Base-by-base conservation (phyloP, 805 yeast genomes). In the Ogataea paraovalis region DNA sequence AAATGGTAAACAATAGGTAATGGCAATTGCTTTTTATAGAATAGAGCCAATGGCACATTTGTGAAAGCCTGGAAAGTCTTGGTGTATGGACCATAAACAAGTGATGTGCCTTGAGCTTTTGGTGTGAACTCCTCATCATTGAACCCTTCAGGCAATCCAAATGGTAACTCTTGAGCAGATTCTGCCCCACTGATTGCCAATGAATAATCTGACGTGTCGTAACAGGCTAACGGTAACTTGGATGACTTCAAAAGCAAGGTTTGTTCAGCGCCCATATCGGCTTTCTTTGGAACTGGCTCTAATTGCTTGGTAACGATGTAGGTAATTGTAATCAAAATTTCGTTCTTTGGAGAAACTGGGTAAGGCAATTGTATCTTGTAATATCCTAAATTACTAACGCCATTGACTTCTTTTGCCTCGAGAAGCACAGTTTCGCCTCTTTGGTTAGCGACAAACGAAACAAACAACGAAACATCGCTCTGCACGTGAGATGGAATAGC, bases 21-120 rank as follows among this genome's bases (percentile, higher is more conserved):
- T 13, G 97, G 95, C 20, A 67, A 57, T 55, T 82, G 80, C 66
- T 79, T 87, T 47, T 76, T 79, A 68, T 78, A 91, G 33, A 79
- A 66, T 32, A 90, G 62, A 2, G 78, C 74, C 61, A 84, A 61
- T n/a, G 80, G 76, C 20, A 67, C 57, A 27, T 68, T 57, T 0
- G 78, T 65, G 55, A 70, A 76, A 2, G 91, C 76, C 23, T 62
- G 66, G 40, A 80, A 54, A 4, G 44, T 52, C 21, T 53, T 58
- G 20, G 54, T 53, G 51, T 70, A 73, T 2, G 91, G 87, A 1
- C 87, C 87, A 56, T 78, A 84, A 1, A 67, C 68, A 39, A 83
- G 59, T 1, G 72, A 52, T 23, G 67, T 68, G 30, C 71, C 70
- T 34, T 67, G 71, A 18, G 71, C 69, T 32, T 30, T 32, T 7